Conservation (phyloP, 345 rosid species). For the Combretum micranthum region DNA sequence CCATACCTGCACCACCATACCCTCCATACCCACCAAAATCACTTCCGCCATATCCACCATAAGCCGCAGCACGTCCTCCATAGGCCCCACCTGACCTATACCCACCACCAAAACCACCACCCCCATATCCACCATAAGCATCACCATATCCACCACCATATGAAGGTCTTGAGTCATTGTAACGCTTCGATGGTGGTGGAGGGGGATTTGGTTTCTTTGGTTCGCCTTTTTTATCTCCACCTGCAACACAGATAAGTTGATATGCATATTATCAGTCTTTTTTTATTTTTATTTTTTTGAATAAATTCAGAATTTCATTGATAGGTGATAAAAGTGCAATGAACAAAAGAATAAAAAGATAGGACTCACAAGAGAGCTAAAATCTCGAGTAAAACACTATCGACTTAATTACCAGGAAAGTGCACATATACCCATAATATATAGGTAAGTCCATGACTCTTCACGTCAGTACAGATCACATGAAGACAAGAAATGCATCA, state of each 20-base stretch:
- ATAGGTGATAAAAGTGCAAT: too few relatives aligned
- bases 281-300: too few relatives aligned
- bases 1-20: conserved; percentile 46
- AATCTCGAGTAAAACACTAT: too few relatives aligned
- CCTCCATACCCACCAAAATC: conserved; percentile 67
- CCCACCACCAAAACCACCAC: conserved; percentile 17
- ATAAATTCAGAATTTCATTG: too few relatives aligned
- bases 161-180: conserved; percentile 48
- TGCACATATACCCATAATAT: too few relatives aligned
- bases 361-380: too few relatives aligned
- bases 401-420: too few relatives aligned
- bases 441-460: too few relatives aligned
- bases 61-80: conserved; percentile 31
- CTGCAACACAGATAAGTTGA: conserved; percentile 19
- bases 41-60: conserved; percentile 51
- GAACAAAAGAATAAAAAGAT: too few relatives aligned
- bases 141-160: conserved; percentile 52
- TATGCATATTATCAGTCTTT: not conserved
- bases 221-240: conserved; percentile 99
- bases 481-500: too few relatives aligned
- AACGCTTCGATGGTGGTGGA: conserved; percentile 50
- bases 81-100: conserved; percentile 44
- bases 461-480: not conserved
- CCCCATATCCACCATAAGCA: conserved; percentile 29
- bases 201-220: conserved; percentile 89